phyloP scores from a whole-genome alignment of 495 filamentous ascomycete species.

The Letharia columbiana region DNA sequence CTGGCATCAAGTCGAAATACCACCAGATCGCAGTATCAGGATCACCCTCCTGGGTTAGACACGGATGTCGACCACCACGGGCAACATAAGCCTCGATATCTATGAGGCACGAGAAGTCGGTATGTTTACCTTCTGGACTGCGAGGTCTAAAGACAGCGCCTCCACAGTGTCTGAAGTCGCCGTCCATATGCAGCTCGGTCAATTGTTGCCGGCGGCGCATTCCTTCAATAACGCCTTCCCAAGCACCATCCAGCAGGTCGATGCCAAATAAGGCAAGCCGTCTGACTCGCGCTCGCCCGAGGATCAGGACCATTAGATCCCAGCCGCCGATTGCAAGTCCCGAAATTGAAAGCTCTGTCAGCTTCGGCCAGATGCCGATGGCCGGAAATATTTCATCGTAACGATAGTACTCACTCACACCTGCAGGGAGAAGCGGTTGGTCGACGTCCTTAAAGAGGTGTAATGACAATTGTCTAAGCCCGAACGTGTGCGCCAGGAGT shows the following conservation, averaged over 20 bases:
- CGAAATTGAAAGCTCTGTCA: not conserved
- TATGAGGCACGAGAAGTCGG: not conserved
- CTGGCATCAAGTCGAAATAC: not conserved
- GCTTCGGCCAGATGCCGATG: not conserved
- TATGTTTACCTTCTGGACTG: too few species aligned
- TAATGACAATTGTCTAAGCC: not conserved
- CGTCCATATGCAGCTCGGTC: not conserved
- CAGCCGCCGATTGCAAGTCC: not conserved
- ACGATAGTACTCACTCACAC: not conserved
- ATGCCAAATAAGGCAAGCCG: not conserved
- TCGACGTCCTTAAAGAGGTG: not conserved
- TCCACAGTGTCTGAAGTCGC: not conserved
- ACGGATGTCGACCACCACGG: constrained; percentile 4
- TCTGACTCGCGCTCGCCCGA: not conserved
- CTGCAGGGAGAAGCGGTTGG: too few species aligned
- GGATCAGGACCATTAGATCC: not conserved
- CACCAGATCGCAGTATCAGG: not conserved
- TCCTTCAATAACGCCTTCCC: not conserved
- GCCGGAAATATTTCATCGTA: not conserved
- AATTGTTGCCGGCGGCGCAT: not conserved
- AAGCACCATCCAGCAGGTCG: not conserved
- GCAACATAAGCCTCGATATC: not conserved
- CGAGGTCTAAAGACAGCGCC: not conserved
- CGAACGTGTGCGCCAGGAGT: not conserved
- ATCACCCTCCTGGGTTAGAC: not conserved